phyloP scores from a whole-genome alignment of 805 yeast genomes.

The Candida ponderosae region DNA sequence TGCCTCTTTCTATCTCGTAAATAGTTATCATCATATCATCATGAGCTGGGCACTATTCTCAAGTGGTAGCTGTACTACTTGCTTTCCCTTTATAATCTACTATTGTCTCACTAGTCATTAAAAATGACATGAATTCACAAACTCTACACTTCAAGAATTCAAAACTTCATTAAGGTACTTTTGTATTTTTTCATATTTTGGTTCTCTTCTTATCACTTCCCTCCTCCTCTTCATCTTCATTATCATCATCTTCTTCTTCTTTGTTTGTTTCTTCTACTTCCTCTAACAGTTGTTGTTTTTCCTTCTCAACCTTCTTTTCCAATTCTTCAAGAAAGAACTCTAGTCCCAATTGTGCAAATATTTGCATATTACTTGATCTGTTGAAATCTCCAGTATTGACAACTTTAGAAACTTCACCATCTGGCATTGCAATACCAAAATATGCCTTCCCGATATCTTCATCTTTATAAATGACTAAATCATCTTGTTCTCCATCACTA shows the following conservation, averaged over 20 bases:
- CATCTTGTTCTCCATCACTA: slow-evolving; percentile 9
- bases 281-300: no score
- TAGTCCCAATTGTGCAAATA: slow-evolving; percentile 63
- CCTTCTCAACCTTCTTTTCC: slow-evolving; percentile 13
- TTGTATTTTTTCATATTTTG: slow-evolving; percentile 1
- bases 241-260: background rate
- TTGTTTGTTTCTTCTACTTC: background rate
- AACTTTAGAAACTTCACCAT: slow-evolving; percentile 40
- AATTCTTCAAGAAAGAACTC: slow-evolving; percentile 48
- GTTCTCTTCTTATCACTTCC: slow-evolving; percentile 1
- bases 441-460: slow-evolving; percentile 58
- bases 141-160: no score
- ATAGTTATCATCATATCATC: no score
- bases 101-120: no score
- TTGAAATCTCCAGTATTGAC: slow-evolving; percentile 38
- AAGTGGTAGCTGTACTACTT: no score
- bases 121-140: no score
- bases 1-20: no score
- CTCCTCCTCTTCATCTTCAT: background rate
- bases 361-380: slow-evolving; percentile 65
- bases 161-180: no score
- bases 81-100: no score
- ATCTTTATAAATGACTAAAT: slow-evolving; percentile 14
- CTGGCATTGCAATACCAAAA: slow-evolving; percentile 64
- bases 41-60: no score